Base-by-base conservation (phyloP, 2,329 filamentous ascomycete species). In the Cyphellophora europaea region DNA sequence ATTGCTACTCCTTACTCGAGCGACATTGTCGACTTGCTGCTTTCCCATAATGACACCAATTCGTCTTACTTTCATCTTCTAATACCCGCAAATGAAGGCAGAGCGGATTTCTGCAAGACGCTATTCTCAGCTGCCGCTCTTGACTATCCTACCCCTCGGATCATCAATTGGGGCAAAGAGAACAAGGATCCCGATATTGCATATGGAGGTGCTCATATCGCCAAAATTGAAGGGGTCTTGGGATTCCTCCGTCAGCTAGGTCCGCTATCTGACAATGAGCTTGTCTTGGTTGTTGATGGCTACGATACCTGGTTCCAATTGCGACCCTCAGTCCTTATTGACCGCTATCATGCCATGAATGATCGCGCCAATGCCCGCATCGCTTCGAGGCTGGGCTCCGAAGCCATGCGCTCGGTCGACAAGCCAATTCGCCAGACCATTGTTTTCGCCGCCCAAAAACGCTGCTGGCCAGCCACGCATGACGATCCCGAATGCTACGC, bases 291-390 rank as follows among this genome's bases (percentile, higher is more conserved):
- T 30, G 65, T 77, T 5, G 77, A 82, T 50, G 75, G 71, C 2
- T 69, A 74, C 51, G 74, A 82, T 39, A 64, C 75, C 2, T 74
- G 76, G 58, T 74, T 81, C 40, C 79, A 83, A 52, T 59, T 82
- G 2, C 75, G 77, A 0, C 69, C 74, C 3, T 70, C 78, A 27
- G 63, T 81, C 13, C 57, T 82, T 44, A 67, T 83, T 16, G 59
- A 69, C 43, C 67, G 78, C 28, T 83, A 81, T 53, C 71, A 76
- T 43, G 57, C 63, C 11, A 57, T 74, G 11, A 52, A 71, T 12
- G 57, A 62, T n/a, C 62, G 65, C 33, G 70, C 68, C 17, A 74
- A 81, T 43, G 53, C 56, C 19, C 63, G 67, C 16, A 55, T 79
- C 27, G 56, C 59, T 21, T 54, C 62, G 33, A 65, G 62, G 25